phyloP scores from a whole-genome alignment of 768 basidiomycete genomes.

The Mrakia gelida region DNA sequence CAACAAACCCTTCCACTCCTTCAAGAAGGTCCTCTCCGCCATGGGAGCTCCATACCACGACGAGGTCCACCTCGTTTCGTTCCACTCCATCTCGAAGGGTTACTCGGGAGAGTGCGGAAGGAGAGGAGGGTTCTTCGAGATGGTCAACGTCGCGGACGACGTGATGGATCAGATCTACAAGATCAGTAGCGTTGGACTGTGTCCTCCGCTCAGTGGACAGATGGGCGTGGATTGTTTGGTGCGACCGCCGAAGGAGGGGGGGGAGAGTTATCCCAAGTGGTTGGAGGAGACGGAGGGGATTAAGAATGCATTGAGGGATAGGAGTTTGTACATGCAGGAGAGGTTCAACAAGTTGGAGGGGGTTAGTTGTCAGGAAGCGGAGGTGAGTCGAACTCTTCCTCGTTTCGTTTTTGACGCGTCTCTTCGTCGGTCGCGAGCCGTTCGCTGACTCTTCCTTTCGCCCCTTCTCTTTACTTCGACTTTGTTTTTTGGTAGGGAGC shows the following conservation, averaged over 20 bases:
- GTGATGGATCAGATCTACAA: conserved; percentile 88
- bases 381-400: conserved; percentile 36
- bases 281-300: conserved; percentile 76
- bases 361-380: conserved; percentile 78
- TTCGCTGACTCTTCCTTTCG: not conserved
- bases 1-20: conserved; percentile 76
- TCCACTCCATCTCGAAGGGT: conserved; percentile 97
- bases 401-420: not conserved
- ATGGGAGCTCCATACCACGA: conserved; percentile 55
- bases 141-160: conserved; percentile 70
- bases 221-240: conserved; percentile 92
- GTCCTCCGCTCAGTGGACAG: conserved; percentile 85
- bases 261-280: conserved; percentile 72
- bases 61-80: conserved; percentile 67
- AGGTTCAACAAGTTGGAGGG: conserved; percentile 79
- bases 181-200: conserved; percentile 85
- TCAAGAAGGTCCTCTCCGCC: conserved; percentile 77
- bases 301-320: conserved; percentile 65
- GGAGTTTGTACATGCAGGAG: conserved; percentile 67
- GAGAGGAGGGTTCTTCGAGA: conserved; percentile 96
- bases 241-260: conserved; percentile 74
- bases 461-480: not conserved
- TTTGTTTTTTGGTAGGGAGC: conserved; percentile 60
- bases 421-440: not conserved
- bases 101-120: conserved; percentile 94